These are phyloP conservation scores for Myxozyma vanderwaltii DNA, from an alignment of 805 yeast genomes.

Conservation along the genomic window DNA sequence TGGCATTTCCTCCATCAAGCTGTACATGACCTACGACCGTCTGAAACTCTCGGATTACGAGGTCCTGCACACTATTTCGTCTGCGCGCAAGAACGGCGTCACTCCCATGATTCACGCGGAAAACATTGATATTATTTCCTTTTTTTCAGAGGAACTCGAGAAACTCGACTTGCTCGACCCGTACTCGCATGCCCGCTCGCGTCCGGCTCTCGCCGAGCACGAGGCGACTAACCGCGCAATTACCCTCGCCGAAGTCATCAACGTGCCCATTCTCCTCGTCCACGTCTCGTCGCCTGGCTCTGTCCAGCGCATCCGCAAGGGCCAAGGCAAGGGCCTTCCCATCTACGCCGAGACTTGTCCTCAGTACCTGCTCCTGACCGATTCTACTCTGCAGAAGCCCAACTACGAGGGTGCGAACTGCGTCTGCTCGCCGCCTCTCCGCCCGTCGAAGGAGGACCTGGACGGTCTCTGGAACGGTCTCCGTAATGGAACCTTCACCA, in stretches of 20 bases:
- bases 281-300: conserved; percentile 54
- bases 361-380: conserved; percentile 51
- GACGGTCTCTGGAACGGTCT: conserved; percentile 52
- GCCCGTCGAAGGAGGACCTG: conserved; percentile 48
- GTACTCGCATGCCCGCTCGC: conserved; percentile 51
- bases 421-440: conserved; percentile 55
- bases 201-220: conserved; percentile 53
- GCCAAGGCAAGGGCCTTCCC: conserved; percentile 49
- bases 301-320: conserved; percentile 47
- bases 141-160: conserved; percentile 48
- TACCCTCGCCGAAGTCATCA: conserved; percentile 48
- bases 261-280: conserved; percentile 52
- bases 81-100: conserved; percentile 48
- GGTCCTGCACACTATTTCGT: conserved; percentile 46
- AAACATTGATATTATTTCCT: conserved; percentile 52
- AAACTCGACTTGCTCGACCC: conserved; percentile 48
- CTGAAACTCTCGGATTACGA: conserved; percentile 49
- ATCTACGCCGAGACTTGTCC: conserved; percentile 57
- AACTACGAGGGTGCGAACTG: conserved; percentile 53
- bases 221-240: conserved; percentile 56
- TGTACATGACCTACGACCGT: conserved; percentile 53
- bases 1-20: conserved; percentile 49
- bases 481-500: conserved; percentile 53
- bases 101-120: conserved; percentile 58
- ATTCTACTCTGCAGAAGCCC: conserved; percentile 45